A percentile compares a stretch with the other conserved stretches of the same genome.
Conservation (phyloP, 345 rosid species). For the Stellera chamaejasme region DNA sequence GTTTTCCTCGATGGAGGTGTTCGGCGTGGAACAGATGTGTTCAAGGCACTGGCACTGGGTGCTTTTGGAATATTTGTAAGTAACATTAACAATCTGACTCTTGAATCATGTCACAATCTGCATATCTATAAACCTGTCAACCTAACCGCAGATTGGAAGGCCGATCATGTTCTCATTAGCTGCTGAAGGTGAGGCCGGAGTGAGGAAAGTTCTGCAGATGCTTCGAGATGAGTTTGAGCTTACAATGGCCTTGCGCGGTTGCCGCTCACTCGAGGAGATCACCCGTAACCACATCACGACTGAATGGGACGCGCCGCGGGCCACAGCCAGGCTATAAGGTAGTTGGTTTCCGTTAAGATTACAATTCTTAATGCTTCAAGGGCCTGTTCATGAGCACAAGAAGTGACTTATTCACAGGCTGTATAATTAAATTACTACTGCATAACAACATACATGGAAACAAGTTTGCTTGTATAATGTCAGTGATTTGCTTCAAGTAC, state of each 20-base stretch:
- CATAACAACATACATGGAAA: no score
- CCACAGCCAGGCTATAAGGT: conserved; percentile 33
- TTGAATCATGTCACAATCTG: neutral
- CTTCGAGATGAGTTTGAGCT: conserved; percentile 76
- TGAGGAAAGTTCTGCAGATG: conserved; percentile 65
- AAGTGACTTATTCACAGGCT: no score
- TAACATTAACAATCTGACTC: neutral
- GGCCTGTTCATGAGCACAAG: no score
- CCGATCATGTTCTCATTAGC: conserved; percentile 80
- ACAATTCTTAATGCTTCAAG: no score
- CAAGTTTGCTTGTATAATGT: no score
- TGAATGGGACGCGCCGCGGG: conserved; percentile 57
- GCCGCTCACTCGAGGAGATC: conserved; percentile 74
- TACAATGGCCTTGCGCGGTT: conserved; percentile 88
- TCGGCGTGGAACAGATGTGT: conserved; percentile 97
- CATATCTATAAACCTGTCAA: neutral
- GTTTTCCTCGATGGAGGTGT: conserved; percentile 96
- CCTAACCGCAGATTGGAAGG: conserved; percentile 61
- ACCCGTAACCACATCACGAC: conserved; percentile 56
- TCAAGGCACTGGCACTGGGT: conserved; percentile 95
- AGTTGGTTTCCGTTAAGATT: no score
- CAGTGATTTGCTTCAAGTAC: no score
- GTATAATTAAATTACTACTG: no score
- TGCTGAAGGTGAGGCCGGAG: conserved; percentile 71
- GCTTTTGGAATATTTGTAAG: conserved; percentile 95